Base-by-base conservation (phyloP, 352 stramenopile species). In the Pythium graminicola region DNA sequence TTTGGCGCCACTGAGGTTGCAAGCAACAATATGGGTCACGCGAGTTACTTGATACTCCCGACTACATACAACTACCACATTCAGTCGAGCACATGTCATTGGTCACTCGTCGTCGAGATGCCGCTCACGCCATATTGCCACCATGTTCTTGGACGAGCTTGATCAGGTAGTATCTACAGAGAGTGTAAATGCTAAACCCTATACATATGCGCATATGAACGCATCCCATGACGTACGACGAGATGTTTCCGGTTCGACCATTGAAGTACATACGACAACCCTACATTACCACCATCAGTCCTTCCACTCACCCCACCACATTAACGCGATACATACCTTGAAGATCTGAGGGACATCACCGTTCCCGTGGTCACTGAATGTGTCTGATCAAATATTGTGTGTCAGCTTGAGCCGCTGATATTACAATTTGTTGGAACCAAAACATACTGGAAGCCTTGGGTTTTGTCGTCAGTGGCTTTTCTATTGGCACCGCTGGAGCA, bases 251-350 rank as follows among this genome's bases (percentile, higher is more conserved):
- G 0, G 81, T 89, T 36, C 77, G 76, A 4, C 82, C 80, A 46
- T 93, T 90, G 52, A 93, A 91, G 26, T 86, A 72, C 39, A 93
- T 75, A 16, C 65, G 70, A 43, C 82, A 93, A 26, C 82, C 80
- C 79, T 93, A 44, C 1, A n/a, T n/a, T n/a, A n/a, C n/a, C n/a
- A n/a, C n/a, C n/a, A n/a, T n/a, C 13, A 43, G 4, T 31, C 2
- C 20, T 32, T 35, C n/a, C 22, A 35, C 16, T 51, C 50, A 6
- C 2, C 19, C n/a, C 10, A 46, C 39, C 6, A 46, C 6, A 23
- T 10, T 5, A 44, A 28, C 22, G 8, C 16, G 14, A 20, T 17
- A 22, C 32, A 14, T 26, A 85, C 74, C 65, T 80, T 76, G 36
- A 85, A 85, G 61, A 85, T 83, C n/a, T 62, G 50, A 0, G 64